Conservation (phyloP, 345 rosid genomes). For the Eucalyptus tenuipes region DNA sequence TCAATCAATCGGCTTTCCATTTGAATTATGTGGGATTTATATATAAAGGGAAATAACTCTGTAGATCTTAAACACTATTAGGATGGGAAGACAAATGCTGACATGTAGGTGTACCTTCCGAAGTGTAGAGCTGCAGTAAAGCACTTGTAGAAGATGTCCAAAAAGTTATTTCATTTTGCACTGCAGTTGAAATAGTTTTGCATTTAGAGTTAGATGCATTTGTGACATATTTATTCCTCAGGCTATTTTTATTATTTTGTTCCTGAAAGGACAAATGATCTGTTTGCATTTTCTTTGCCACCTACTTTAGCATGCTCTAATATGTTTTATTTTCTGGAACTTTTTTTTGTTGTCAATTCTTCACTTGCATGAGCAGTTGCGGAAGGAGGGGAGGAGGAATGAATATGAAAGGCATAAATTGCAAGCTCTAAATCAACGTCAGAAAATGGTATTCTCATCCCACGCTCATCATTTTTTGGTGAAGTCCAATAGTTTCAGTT, state of each 20-base stretch:
- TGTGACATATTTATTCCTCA: background rate
- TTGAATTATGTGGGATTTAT: background rate
- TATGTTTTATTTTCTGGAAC: background rate
- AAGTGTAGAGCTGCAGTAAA: background rate
- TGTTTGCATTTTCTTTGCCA: conserved; percentile 11
- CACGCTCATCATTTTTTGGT: background rate
- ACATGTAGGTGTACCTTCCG: background rate
- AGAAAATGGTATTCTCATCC: conserved; percentile 57
- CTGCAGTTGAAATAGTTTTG: background rate
- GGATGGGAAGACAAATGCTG: background rate
- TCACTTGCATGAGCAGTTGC: conserved; percentile 31
- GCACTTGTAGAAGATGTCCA: background rate
- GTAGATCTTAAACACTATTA: background rate
- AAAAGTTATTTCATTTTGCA: background rate
- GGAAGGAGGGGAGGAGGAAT: conserved; percentile 93
- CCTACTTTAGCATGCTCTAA: conserved; percentile 5
- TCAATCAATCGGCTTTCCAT: background rate
- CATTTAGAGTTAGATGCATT: background rate
- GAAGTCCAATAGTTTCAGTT: background rate
- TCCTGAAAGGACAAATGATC: background rate
- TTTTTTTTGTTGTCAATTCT: background rate
- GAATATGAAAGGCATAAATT: conserved; percentile 98
- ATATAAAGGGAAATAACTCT: background rate
- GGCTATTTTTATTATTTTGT: background rate
- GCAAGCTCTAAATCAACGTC: conserved; percentile 94